A percentile compares a stretch with the other conserved stretches of the same genome.
Evolutionary conservation across 306 rosid genomes (phyloP).

Genomic region (Glycyrrhiza uralensis): DNA sequence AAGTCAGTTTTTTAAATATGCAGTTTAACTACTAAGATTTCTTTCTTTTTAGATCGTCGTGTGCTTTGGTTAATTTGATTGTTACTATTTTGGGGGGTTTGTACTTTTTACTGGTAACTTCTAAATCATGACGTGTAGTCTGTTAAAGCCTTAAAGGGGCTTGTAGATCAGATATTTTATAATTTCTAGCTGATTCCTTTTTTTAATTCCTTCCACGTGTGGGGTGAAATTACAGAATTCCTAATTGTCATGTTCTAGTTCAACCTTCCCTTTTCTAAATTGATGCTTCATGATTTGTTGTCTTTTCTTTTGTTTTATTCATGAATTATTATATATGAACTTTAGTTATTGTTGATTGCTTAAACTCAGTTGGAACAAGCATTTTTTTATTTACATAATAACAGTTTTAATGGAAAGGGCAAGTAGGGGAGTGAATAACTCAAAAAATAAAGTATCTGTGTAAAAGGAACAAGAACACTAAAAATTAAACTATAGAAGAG

Average conservation of each 20-base stretch:
- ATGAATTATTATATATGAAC: neutral
- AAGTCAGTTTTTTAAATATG: neutral
- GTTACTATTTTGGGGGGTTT: neutral
- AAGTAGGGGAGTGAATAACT: neutral
- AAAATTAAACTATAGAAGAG: neutral
- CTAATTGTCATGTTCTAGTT: neutral
- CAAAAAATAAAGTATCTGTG: neutral
- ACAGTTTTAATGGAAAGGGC: neutral
- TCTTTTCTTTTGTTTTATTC: neutral
- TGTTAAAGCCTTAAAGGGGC: neutral
- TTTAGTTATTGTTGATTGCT: slow-evolving; percentile 16
- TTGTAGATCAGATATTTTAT: neutral
- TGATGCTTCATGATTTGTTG: neutral
- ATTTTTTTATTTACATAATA: neutral
- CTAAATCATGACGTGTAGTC: neutral
- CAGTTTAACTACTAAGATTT: neutral
- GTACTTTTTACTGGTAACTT: neutral
- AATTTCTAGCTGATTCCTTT: neutral
- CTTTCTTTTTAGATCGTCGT: neutral
- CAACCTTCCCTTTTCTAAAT: neutral
- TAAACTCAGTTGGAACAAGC: neutral
- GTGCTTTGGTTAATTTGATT: slow-evolving; percentile 4
- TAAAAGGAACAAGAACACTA: neutral
- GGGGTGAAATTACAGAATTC: neutral
- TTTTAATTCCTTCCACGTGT: neutral